These are phyloP conservation scores for Cryoendolithus antarcticus DNA, from an alignment of 2,329 filamentous ascomycete species.

Conservation along the genomic window DNA sequence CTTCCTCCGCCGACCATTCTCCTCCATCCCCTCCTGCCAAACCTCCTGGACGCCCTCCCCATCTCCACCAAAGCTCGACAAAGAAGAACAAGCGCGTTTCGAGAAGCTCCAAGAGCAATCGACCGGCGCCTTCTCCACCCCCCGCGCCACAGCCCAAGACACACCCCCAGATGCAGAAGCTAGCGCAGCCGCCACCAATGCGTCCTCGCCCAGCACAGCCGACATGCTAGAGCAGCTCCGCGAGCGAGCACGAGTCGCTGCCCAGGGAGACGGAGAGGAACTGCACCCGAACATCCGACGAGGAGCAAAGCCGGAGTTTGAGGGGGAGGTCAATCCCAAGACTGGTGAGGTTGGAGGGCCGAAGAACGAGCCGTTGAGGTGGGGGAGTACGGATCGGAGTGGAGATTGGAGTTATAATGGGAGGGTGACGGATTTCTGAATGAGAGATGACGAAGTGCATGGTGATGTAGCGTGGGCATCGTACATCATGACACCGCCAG, in stretches of 20 bases:
- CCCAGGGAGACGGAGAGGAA: constrained; percentile 49
- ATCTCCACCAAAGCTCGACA: constrained; percentile 72
- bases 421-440: constrained; percentile 76
- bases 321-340: constrained; percentile 81
- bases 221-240: constrained; percentile 17
- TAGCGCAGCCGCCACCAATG: not conserved
- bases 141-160: constrained; percentile 30
- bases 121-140: constrained; percentile 66
- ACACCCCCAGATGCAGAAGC: constrained; percentile 11
- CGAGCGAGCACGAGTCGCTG: constrained; percentile 34
- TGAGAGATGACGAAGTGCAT: too few species aligned
- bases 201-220: constrained; percentile 12
- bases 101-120: constrained; percentile 70
- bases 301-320: constrained; percentile 80
- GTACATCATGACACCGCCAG: too few species aligned
- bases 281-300: constrained; percentile 59
- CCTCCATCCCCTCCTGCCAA: constrained; percentile 23
- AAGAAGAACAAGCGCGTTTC: constrained; percentile 80
- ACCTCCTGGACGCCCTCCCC: constrained; percentile 37
- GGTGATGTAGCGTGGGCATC: too few species aligned
- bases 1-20: constrained; percentile 14
- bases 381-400: constrained; percentile 51
- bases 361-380: constrained; percentile 90
- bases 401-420: constrained; percentile 87
- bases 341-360: constrained; percentile 93